phyloP scores from a whole-genome alignment of 2,329 filamentous ascomycete species.

The Trichophyton benhamiae region DNA sequence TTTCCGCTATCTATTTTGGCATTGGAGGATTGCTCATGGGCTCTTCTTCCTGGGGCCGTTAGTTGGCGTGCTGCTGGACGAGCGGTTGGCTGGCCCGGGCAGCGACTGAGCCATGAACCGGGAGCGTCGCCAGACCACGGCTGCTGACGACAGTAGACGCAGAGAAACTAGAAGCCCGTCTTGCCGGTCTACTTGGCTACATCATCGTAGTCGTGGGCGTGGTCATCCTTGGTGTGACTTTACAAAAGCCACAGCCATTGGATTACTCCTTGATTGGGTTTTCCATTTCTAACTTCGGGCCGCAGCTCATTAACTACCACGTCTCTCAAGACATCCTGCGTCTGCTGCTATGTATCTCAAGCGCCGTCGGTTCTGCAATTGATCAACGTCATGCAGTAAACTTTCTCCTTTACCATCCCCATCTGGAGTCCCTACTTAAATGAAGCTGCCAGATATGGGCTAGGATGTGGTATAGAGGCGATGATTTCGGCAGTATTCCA shows the following conservation, averaged over 20 bases:
- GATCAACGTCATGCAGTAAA: background rate
- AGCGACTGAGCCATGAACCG: slow-evolving; percentile 13
- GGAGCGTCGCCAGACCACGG: background rate
- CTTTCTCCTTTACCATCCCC: background rate
- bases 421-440: background rate
- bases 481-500: background rate
- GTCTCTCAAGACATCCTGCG: background rate
- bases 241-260: background rate
- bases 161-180: background rate
- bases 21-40: slow-evolving; percentile 13
- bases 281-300: background rate
- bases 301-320: background rate
- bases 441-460: background rate
- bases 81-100: slow-evolving; percentile 15
- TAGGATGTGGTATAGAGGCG: background rate
- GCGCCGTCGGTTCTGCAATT: background rate
- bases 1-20: background rate
- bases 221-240: background rate
- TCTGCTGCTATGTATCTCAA: background rate
- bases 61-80: slow-evolving; percentile 17
- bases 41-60: slow-evolving; percentile 19
- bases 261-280: background rate
- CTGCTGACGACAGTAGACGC: background rate
- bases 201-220: background rate
- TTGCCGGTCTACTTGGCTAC: background rate